phyloP scores from a whole-genome alignment of 495 filamentous ascomycete genomes.

The Xylaria castorea region DNA sequence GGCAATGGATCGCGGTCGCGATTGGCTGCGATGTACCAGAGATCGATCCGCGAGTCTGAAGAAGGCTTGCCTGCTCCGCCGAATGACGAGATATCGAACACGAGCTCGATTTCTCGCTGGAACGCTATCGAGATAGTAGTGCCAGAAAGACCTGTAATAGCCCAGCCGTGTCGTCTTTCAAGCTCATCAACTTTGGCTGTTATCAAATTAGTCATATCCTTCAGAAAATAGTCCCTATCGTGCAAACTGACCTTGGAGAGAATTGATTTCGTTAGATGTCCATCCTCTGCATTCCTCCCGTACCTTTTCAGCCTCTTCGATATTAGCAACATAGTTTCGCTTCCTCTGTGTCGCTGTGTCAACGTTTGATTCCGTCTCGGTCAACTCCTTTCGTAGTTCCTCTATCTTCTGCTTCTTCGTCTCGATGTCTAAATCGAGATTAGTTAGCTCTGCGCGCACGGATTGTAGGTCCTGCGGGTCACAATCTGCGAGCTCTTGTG shows the following conservation, averaged over 20 bases:
- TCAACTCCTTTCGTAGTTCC: slow-evolving; percentile 66
- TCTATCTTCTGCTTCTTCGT: slow-evolving; percentile 69
- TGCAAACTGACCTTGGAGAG: slow-evolving; percentile 67
- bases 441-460: slow-evolving; percentile 67
- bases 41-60: slow-evolving; percentile 47
- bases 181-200: slow-evolving; percentile 71
- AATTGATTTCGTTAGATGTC: slow-evolving; percentile 77
- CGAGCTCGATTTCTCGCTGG: slow-evolving; percentile 74
- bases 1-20: slow-evolving; percentile 55
- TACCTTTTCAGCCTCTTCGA: slow-evolving; percentile 81
- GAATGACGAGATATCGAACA: slow-evolving; percentile 73
- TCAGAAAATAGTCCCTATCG: not conserved
- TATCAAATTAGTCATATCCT: slow-evolving; percentile 17
- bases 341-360: slow-evolving; percentile 67
- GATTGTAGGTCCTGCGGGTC: slow-evolving; percentile 78
- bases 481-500: slow-evolving; percentile 77
- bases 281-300: slow-evolving; percentile 89
- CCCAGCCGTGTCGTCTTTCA: slow-evolving; percentile 80
- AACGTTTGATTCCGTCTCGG: slow-evolving; percentile 67
- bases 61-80: slow-evolving; percentile 31
- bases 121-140: slow-evolving; percentile 80
- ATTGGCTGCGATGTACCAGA: slow-evolving; percentile 63
- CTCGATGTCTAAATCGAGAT: slow-evolving; percentile 70
- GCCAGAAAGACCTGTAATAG: slow-evolving; percentile 66
- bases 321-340: slow-evolving; percentile 71